Evolutionary conservation across 2,329 filamentous ascomycete genomes (phyloP).

Genomic region (Diplodia intermedia): DNA sequence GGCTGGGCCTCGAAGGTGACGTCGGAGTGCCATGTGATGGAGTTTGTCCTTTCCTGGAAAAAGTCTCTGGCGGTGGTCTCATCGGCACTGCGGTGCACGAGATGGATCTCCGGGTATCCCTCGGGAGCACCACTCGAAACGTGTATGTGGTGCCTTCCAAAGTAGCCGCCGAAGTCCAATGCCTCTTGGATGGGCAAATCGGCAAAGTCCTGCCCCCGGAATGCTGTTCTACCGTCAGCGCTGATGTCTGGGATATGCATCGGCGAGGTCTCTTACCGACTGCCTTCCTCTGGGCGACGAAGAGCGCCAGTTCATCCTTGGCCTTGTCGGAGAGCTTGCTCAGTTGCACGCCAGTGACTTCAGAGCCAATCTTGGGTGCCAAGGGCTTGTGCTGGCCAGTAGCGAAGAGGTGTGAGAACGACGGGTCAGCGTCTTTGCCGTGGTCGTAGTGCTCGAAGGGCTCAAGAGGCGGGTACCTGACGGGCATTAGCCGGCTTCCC

Average conservation of each 20-base stretch:
- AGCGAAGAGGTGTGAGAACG: conserved; percentile 71
- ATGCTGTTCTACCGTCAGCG: conserved; percentile 54
- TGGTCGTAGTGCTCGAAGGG: conserved; percentile 77
- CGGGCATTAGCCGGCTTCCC: conserved; percentile 11
- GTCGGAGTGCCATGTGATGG: conserved; percentile 88
- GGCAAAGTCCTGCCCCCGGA: conserved; percentile 73
- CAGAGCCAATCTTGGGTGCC: conserved; percentile 76
- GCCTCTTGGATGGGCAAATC: conserved; percentile 73
- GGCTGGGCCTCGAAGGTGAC: conserved; percentile 89
- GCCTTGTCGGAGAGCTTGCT: conserved; percentile 70
- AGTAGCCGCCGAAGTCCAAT: conserved; percentile 74
- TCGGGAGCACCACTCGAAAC: conserved; percentile 77
- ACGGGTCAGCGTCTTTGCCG: conserved; percentile 74
- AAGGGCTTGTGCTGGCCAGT: conserved; percentile 64
- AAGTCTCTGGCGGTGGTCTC: conserved; percentile 68
- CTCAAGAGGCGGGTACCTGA: conserved; percentile 67
- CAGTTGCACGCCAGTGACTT: conserved; percentile 74
- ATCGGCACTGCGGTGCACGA: conserved; percentile 75
- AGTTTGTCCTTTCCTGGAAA: conserved; percentile 74
- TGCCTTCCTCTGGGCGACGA: conserved; percentile 78
- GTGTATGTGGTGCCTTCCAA: conserved; percentile 82
- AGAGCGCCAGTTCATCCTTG: conserved; percentile 78
- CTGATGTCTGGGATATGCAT: not conserved
- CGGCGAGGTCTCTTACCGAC: conserved; percentile 57
- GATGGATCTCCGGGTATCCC: conserved; percentile 76